phyloP scores from a whole-genome alignment of 1,284 basidiomycete species.

The Cutaneotrichosporon cutaneum region DNA sequence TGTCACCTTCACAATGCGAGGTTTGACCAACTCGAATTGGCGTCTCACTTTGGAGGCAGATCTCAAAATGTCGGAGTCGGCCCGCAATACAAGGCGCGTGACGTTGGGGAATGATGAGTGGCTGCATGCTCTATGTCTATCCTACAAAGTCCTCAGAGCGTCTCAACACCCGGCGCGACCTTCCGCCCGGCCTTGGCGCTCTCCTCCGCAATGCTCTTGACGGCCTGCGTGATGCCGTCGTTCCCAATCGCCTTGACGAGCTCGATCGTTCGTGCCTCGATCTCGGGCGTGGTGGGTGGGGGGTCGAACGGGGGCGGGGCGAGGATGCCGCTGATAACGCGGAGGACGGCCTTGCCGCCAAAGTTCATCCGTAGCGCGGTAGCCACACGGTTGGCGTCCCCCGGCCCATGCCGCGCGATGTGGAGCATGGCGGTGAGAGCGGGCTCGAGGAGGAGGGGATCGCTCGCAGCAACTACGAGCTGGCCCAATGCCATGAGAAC shows the following conservation, averaged over 20 bases:
- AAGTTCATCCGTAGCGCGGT: conserved; percentile 1
- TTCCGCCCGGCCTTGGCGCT: background rate
- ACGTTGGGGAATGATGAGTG: background rate
- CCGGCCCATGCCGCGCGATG: background rate
- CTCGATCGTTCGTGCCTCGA: conserved; percentile 2
- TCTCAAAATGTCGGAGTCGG: no score
- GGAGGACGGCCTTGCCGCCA: background rate
- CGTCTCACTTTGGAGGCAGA: no score
- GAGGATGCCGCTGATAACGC: background rate
- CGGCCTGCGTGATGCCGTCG: background rate
- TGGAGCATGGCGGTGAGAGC: conserved; percentile 5
- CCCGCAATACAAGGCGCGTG: no score
- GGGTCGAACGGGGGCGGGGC: conserved; percentile 5
- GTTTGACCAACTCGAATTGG: no score
- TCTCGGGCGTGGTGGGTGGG: background rate
- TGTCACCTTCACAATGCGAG: no score
- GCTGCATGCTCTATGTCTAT: background rate
- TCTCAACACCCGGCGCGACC: background rate
- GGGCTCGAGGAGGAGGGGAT: background rate
- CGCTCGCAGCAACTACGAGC: conserved; percentile 6
- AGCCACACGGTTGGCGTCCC: background rate
- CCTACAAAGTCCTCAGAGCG: conserved; percentile 1
- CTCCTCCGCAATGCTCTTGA: background rate
- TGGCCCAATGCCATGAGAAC: conserved; percentile 3
- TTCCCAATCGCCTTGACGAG: conserved; percentile 8